These are phyloP conservation scores for Paecilomyces variotii DNA, from an alignment of 2,329 filamentous ascomycete genomes.

Conservation along the genomic window DNA sequence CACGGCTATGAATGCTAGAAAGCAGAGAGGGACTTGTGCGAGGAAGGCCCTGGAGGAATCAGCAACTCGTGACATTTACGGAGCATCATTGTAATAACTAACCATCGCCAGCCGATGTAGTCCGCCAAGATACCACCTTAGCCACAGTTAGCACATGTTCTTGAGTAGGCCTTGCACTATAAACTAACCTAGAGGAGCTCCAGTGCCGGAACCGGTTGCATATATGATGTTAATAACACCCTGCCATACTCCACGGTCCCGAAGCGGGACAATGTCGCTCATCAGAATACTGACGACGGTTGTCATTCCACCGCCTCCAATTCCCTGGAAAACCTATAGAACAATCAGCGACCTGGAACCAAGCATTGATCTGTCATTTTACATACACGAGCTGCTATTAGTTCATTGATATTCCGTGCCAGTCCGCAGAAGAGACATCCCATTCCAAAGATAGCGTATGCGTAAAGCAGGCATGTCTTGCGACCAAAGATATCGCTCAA, in stretches of 20 bases:
- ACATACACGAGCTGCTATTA: conserved; percentile 54
- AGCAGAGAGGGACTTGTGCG: conserved; percentile 60
- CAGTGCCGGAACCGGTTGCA: conserved; percentile 58
- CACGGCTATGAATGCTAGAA: conserved; percentile 58
- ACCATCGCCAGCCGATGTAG: conserved; percentile 68
- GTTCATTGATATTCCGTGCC: conserved; percentile 54
- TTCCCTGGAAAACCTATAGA: conserved; percentile 46
- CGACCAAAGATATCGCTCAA: conserved; percentile 64
- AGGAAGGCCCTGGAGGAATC: conserved; percentile 54
- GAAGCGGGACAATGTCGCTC: conserved; percentile 61
- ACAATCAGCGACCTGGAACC: conserved; percentile 7
- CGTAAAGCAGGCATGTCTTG: conserved; percentile 57
- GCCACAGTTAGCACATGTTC: conserved; percentile 8
- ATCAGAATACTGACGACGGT: conserved; percentile 62
- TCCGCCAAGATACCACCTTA: conserved; percentile 59
- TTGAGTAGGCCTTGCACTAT: neutral
- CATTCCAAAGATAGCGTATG: conserved; percentile 56
- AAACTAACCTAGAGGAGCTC: conserved; percentile 54
- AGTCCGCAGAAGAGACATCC: conserved; percentile 57
- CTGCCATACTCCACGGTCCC: conserved; percentile 66
- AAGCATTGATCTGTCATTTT: conserved; percentile 21
- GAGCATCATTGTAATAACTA: conserved; percentile 14
- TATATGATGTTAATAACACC: conserved; percentile 66
- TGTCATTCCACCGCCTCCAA: conserved; percentile 66
- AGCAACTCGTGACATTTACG: conserved; percentile 2